Conservation (phyloP, 2,329 filamentous ascomycete genomes). For the Hirsutella rhossiliensis region DNA sequence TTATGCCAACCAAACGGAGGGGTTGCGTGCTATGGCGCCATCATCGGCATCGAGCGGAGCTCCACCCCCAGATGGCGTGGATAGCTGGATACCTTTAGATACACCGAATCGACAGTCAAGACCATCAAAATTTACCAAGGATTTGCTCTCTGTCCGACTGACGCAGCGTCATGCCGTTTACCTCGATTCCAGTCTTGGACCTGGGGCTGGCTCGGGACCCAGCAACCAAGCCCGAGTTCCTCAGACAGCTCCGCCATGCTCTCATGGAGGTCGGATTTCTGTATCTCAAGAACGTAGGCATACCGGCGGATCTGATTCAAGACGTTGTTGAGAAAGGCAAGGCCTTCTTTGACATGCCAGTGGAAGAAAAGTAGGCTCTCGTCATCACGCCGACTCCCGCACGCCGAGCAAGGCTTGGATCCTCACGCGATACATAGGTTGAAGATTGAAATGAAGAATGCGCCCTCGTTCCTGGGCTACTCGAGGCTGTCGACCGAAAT, state of each 20-base stretch:
- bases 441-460: slow-evolving; percentile 63
- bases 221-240: slow-evolving; percentile 58
- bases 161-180: slow-evolving; percentile 48
- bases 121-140: not conserved
- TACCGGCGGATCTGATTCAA: slow-evolving; percentile 51
- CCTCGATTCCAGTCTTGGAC: slow-evolving; percentile 65
- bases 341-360: slow-evolving; percentile 64
- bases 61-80: not conserved
- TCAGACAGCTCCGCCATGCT: slow-evolving; percentile 58
- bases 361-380: slow-evolving; percentile 55
- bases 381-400: not conserved
- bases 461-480: slow-evolving; percentile 59
- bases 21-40: slow-evolving; percentile 1
- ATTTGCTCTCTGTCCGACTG: not conserved
- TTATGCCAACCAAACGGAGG: not conserved
- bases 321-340: slow-evolving; percentile 56
- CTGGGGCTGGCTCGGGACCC: slow-evolving; percentile 52
- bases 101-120: not conserved
- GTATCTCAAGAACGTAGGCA: slow-evolving; percentile 71
- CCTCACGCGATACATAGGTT: slow-evolving; percentile 26
- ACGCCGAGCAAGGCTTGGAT: not conserved
- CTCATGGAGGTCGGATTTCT: slow-evolving; percentile 81
- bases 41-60: not conserved
- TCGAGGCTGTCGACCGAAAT: slow-evolving; percentile 54
- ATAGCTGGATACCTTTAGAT: not conserved